Conservation (phyloP, 257 asterid genomes). For the Solanum chaucha region DNA sequence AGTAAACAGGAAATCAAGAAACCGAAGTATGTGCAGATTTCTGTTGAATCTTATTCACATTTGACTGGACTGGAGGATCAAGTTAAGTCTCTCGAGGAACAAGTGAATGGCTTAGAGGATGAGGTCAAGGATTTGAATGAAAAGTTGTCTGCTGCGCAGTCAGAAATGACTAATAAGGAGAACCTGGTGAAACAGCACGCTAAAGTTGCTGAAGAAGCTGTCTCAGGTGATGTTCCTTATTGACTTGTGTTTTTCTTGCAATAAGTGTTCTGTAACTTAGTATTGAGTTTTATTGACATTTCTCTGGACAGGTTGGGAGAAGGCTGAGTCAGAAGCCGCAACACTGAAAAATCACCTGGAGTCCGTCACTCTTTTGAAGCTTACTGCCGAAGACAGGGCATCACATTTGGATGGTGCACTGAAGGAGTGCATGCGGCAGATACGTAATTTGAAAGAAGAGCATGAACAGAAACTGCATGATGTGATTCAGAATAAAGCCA, state of each 20-base stretch:
- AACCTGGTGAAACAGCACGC: conserved; percentile 86
- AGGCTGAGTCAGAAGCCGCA: conserved; percentile 95
- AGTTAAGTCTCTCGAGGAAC: conserved; percentile 60
- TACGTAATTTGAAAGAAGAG: conserved; percentile 81
- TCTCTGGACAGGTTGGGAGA: conserved; percentile 88
- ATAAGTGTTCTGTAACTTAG: neutral
- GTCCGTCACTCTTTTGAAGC: conserved; percentile 85
- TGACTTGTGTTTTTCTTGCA: neutral
- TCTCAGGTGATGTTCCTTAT: conserved; percentile 47
- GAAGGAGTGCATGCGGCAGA: conserved; percentile 94
- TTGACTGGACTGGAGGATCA: conserved; percentile 90
- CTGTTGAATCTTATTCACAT: conserved; percentile 88
- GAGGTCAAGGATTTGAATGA: conserved; percentile 71
- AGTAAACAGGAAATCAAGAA: conserved; percentile 60
- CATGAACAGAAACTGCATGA: conserved; percentile 68
- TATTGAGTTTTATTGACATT: neutral
- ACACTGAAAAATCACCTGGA: conserved; percentile 76
- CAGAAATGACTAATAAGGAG: conserved; percentile 70
- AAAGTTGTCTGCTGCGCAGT: conserved; percentile 59
- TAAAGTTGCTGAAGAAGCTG: conserved; percentile 99
- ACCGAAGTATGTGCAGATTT: conserved; percentile 86
- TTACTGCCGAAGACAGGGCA: conserved; percentile 90
- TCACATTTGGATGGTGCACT: conserved; percentile 90
- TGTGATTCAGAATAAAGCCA: conserved; percentile 49
- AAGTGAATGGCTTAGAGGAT: conserved; percentile 54